phyloP scores from a whole-genome alignment of 345 rosid species.

The Gossypioides kirkii region DNA sequence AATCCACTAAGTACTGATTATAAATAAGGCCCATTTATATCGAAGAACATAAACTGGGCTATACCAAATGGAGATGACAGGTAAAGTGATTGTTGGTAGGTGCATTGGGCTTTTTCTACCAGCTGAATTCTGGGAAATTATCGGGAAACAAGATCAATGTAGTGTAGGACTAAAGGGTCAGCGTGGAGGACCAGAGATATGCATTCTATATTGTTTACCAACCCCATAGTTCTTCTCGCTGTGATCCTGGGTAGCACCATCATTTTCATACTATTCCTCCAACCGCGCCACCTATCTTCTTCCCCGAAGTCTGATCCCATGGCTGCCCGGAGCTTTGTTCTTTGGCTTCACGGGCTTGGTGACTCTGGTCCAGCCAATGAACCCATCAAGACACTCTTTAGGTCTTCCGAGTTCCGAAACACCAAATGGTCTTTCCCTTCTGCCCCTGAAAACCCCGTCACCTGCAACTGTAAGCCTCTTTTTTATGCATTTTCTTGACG shows the following conservation, averaged over 20 bases:
- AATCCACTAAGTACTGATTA: too few relatives aligned
- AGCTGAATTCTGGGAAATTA: not conserved
- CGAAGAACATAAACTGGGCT: not conserved
- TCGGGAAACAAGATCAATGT: not conserved
- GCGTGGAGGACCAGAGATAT: not conserved
- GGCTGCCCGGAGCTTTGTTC: conserved; percentile 61
- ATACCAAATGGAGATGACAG: not conserved
- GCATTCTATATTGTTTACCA: conserved; percentile 2
- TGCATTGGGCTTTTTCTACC: not conserved
- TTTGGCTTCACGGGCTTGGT: conserved; percentile 88
- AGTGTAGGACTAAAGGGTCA: not conserved
- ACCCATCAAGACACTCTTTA: conserved; percentile 65
- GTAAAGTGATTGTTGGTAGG: not conserved
- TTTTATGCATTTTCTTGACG: not conserved
- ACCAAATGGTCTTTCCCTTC: conserved; percentile 85
- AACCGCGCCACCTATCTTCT: conserved; percentile 25
- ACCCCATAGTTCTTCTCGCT: conserved; percentile 14
- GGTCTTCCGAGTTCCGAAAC: conserved; percentile 46
- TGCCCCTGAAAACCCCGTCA: conserved; percentile 64
- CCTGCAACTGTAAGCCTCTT: conserved; percentile 56
- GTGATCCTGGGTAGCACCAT: conserved; percentile 28
- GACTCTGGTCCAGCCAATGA: conserved; percentile 90
- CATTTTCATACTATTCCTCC: conserved; percentile 29
- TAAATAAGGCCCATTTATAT: not conserved
- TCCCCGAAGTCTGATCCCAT: conserved; percentile 24